Evolutionary conservation across 2,329 filamentous ascomycete genomes (phyloP).

Genomic region (Colletotrichum falcatum): DNA sequence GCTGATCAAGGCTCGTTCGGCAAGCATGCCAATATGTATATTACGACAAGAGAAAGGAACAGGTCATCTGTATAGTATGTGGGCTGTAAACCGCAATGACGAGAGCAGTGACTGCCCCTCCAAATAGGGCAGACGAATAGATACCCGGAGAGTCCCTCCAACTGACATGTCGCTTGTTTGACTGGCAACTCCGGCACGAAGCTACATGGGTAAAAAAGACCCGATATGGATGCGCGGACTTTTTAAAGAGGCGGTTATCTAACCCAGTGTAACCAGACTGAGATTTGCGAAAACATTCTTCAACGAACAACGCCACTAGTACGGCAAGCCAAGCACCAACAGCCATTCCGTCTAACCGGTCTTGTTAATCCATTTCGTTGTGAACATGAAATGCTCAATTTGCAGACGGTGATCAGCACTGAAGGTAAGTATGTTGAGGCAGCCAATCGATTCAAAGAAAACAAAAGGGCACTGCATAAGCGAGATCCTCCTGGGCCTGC

Average conservation of each 20-base stretch:
- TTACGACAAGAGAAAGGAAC: conserved; percentile 3
- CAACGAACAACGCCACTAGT: background rate
- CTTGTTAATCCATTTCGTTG: background rate
- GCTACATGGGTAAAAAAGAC: background rate
- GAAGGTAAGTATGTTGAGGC: background rate
- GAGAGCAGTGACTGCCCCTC: background rate
- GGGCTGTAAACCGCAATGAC: background rate
- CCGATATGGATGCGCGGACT: background rate
- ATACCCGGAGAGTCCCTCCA: conserved; percentile 15
- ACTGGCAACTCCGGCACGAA: no score
- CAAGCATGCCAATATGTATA: background rate
- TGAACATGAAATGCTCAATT: background rate
- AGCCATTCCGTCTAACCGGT: background rate
- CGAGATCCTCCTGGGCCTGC: background rate
- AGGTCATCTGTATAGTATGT: conserved; percentile 21
- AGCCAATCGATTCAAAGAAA: background rate
- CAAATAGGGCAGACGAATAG: background rate
- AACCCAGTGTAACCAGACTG: background rate
- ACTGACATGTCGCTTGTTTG: background rate
- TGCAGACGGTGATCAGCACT: background rate
- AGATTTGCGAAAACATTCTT: background rate
- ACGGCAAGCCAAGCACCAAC: background rate
- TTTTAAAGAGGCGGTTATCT: background rate
- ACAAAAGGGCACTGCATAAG: conserved; percentile 14
- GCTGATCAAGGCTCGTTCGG: conserved; percentile 13